Percentiles rank a stretch among this genome's conserved stretches.
Conservation (phyloP, 345 rosid species). For the Eutrema heterophyllum region DNA sequence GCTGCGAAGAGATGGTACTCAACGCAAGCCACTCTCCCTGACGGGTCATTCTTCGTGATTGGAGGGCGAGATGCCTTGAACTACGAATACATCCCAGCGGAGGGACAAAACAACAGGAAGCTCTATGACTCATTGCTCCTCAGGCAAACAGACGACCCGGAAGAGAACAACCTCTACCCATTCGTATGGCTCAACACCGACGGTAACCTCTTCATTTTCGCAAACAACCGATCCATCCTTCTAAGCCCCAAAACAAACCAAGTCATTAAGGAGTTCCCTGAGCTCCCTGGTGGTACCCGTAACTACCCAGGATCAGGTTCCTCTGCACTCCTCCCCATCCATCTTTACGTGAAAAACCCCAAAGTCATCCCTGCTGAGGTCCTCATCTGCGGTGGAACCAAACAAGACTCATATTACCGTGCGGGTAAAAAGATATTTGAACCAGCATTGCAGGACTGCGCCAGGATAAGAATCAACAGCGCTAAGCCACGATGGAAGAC, state of each 20-base stretch:
- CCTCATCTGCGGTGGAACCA: slow-evolving; percentile 58
- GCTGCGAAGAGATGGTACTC: slow-evolving; percentile 80
- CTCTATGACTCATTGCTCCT: slow-evolving; percentile 44
- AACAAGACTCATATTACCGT: slow-evolving; percentile 35
- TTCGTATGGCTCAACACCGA: slow-evolving; percentile 72
- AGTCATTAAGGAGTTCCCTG: slow-evolving; percentile 59
- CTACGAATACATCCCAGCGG: slow-evolving; percentile 68
- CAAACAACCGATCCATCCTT: slow-evolving; percentile 68
- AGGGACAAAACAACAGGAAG: slow-evolving; percentile 43
- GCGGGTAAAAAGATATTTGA: slow-evolving; percentile 38
- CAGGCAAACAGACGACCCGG: slow-evolving; percentile 42
- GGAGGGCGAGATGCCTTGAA: slow-evolving; percentile 76
- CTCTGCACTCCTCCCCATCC: slow-evolving; percentile 66
- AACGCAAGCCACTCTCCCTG: slow-evolving; percentile 68
- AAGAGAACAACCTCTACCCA: slow-evolving; percentile 86
- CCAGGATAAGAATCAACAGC: slow-evolving; percentile 45
- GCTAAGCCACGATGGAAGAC: slow-evolving; percentile 50
- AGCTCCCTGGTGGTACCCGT: slow-evolving; percentile 68
- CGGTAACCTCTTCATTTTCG: slow-evolving; percentile 74
- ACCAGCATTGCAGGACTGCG: slow-evolving; percentile 58
- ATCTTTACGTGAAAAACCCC: slow-evolving; percentile 22
- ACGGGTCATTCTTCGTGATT: slow-evolving; percentile 64
- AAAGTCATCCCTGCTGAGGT: slow-evolving; percentile 40
- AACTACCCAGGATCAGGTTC: slow-evolving; percentile 71
- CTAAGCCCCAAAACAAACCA: slow-evolving; percentile 43